A percentile compares a stretch with the other conserved stretches of the same genome.
phyloP scores from a whole-genome alignment of 805 yeast species.

The Blastobotrys americana region DNA sequence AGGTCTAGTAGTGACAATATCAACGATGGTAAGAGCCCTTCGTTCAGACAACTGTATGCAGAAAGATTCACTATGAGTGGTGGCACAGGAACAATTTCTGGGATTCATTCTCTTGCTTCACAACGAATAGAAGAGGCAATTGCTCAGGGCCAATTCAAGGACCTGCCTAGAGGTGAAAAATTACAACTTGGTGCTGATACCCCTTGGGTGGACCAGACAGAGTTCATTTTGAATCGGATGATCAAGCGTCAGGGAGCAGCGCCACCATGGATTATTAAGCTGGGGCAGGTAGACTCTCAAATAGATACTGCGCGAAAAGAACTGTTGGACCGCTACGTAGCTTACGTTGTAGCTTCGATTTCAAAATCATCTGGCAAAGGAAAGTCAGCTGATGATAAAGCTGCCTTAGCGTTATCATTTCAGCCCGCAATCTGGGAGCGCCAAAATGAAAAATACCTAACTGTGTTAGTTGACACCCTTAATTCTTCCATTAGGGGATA shows the following conservation, averaged over 20 bases:
- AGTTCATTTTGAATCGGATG: conserved; percentile 72
- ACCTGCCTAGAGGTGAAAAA: conserved; percentile 59
- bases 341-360: neutral
- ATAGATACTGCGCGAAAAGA: conserved; percentile 41
- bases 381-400: conserved; percentile 14
- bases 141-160: conserved; percentile 59
- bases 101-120: conserved; percentile 64
- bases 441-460: conserved; percentile 29
- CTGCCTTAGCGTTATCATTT: conserved; percentile 4
- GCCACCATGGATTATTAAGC: conserved; percentile 89
- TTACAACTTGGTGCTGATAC: conserved; percentile 35
- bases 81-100: conserved; percentile 32
- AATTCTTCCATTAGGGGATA: conserved; percentile 50
- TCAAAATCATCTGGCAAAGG: neutral
- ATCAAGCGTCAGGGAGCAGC: conserved; percentile 63
- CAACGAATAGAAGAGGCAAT: conserved; percentile 69
- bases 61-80: conserved; percentile 44
- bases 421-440: conserved; percentile 32
- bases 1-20: conserved; percentile 16
- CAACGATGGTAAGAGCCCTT: conserved; percentile 39
- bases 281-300: conserved; percentile 46
- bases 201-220: conserved; percentile 61
- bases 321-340: neutral
- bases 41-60: conserved; percentile 52
- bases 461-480: conserved; percentile 33